Conservation (phyloP, 176 grass and related monocot species). For the Rhipidocladum racemiflorum region DNA sequence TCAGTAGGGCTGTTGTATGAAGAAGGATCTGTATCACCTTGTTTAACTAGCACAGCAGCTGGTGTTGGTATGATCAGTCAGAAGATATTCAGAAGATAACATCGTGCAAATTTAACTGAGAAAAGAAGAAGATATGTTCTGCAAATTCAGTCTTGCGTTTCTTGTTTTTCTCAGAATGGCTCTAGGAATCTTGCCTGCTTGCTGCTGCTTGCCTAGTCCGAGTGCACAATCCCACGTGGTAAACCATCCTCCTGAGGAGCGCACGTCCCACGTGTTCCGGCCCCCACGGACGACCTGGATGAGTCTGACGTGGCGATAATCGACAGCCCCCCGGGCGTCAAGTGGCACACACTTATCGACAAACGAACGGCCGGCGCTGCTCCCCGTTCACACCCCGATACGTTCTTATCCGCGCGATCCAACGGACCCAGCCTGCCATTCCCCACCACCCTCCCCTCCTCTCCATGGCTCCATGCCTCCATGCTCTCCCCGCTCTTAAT, state of each 20-base stretch:
- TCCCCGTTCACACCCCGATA: constrained; percentile 46
- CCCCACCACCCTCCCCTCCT: background rate
- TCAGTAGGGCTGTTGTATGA: background rate
- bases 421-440: constrained; percentile 43
- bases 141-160: background rate
- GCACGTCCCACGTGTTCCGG: constrained; percentile 31
- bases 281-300: constrained; percentile 33
- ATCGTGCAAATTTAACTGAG: background rate
- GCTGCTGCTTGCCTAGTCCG: background rate
- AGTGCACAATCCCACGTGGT: background rate
- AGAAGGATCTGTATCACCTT: background rate
- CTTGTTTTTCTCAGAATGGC: background rate
- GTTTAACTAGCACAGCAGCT: background rate
- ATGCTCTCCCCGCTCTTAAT: background rate
- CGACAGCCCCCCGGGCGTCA: background rate
- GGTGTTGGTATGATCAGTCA: background rate
- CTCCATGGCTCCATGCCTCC: background rate
- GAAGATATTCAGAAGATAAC: background rate
- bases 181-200: background rate
- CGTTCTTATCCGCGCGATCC: constrained; percentile 63
- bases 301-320: constrained; percentile 29
- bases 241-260: background rate
- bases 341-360: constrained; percentile 48
- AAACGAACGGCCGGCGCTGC: constrained; percentile 31
- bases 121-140: background rate